Evolutionary conservation across 2,329 filamentous ascomycete genomes (phyloP).

Genomic region (Canariomyces notabilis): DNA sequence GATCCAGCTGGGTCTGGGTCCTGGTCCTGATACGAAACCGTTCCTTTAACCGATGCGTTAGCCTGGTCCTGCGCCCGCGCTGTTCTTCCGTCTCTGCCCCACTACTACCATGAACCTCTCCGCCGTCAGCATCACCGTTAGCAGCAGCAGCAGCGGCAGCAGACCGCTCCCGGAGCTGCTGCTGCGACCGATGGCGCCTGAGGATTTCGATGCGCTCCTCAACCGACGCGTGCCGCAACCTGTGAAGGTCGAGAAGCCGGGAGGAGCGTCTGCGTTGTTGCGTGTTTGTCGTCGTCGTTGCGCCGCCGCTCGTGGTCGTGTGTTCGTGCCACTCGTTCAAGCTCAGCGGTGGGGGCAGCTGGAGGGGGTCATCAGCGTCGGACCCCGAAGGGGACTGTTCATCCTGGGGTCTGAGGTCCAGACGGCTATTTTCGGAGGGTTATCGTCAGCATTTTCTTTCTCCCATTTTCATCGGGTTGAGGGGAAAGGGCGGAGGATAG

Average conservation of each 20-base stretch:
- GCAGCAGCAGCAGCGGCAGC: no score
- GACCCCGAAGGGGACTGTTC: conserved; percentile 20
- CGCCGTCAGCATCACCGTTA: no score
- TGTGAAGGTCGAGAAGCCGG: conserved; percentile 51
- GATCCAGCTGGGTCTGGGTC: conserved; percentile 14
- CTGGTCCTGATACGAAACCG: conserved; percentile 35
- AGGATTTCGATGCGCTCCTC: conserved; percentile 60
- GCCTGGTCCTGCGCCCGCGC: conserved; percentile 36
- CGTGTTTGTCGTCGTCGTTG: conserved; percentile 27
- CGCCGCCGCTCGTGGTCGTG: conserved; percentile 30
- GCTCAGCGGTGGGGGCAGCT: conserved; percentile 38
- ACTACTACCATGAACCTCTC: conserved; percentile 8
- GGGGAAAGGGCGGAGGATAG: conserved; percentile 23
- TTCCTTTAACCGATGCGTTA: conserved; percentile 48
- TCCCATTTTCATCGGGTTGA: no score
- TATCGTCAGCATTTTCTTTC: no score
- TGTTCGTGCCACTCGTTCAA: conserved; percentile 24
- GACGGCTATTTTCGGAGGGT: conserved; percentile 43
- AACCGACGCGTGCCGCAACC: conserved; percentile 53
- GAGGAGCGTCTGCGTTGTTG: conserved; percentile 38
- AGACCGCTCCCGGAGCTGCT: no score
- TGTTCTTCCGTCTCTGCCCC: conserved; percentile 32
- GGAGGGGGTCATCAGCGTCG: conserved; percentile 21
- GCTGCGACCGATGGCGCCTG: conserved; percentile 43
- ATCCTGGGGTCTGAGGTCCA: conserved; percentile 46